phyloP scores from a whole-genome alignment of 345 rosid genomes.

The Arabidopsis suecica region DNA sequence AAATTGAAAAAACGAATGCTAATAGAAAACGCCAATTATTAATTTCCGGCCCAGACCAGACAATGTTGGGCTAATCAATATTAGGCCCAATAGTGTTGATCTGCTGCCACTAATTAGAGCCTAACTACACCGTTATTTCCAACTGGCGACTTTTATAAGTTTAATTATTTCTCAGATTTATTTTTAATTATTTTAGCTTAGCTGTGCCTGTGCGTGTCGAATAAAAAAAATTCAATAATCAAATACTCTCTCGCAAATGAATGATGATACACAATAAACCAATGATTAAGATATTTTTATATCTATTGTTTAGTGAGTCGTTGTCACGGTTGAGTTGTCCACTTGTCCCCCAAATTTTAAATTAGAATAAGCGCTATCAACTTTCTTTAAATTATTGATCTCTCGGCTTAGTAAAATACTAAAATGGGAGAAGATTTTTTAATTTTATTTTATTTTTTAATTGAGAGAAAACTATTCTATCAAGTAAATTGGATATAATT shows the following conservation, averaged over 20 bases:
- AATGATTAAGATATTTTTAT: slow-evolving; percentile 36
- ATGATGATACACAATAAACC: slow-evolving; percentile 34
- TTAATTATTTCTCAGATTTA: not conserved
- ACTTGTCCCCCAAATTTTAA: slow-evolving; percentile 36
- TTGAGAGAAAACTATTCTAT: not conserved
- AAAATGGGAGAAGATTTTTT: not conserved
- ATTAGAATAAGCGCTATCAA: slow-evolving; percentile 23
- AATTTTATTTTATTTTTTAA: not conserved
- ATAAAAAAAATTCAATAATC: not conserved
- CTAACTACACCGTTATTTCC: slow-evolving; percentile 27
- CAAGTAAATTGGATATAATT: not conserved
- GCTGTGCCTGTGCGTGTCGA: slow-evolving; percentile 37
- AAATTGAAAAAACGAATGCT: not conserved
- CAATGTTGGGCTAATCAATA: not conserved
- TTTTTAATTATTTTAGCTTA: slow-evolving; percentile 26
- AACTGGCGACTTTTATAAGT: slow-evolving; percentile 26
- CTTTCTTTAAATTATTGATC: slow-evolving; percentile 32
- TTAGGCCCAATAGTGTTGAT: not conserved
- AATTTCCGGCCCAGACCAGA: not conserved
- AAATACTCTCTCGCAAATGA: not conserved
- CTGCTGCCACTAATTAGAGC: not conserved
- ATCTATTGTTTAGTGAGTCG: slow-evolving; percentile 38
- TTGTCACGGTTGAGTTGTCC: slow-evolving; percentile 46
- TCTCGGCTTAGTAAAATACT: not conserved
- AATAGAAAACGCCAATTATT: not conserved